phyloP scores from a whole-genome alignment of 2,329 filamentous ascomycete species.

The Beauveria pseudobassiana region DNA sequence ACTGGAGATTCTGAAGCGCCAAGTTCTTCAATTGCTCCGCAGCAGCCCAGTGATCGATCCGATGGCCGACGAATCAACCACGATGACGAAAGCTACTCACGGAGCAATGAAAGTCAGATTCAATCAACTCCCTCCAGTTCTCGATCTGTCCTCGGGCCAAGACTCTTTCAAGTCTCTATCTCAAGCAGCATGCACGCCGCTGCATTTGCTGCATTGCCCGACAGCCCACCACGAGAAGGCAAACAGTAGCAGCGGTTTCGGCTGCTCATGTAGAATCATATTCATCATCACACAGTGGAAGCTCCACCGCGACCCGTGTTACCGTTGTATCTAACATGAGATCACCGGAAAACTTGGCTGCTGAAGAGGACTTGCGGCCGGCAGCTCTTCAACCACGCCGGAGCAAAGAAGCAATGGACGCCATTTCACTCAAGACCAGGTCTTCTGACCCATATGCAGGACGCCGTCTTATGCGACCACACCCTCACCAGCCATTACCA shows the following conservation, averaged over 20 bases:
- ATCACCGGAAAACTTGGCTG: background rate
- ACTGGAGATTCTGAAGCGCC: background rate
- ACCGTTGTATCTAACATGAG: background rate
- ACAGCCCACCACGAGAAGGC: constrained; percentile 9
- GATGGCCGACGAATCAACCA: background rate
- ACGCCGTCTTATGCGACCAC: constrained; percentile 2
- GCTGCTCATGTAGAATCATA: background rate
- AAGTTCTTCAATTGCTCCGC: background rate
- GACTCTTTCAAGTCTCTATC: constrained; percentile 21
- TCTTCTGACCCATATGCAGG: constrained; percentile 7
- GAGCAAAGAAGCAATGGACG: background rate
- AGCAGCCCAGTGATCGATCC: background rate
- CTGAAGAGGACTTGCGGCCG: constrained; percentile 1
- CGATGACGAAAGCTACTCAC: background rate
- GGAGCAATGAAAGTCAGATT: background rate
- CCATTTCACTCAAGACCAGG: background rate
- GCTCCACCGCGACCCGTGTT: constrained; percentile 7
- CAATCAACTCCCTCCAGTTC: constrained; percentile 1
- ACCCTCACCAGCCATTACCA: constrained; percentile 9
- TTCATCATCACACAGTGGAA: background rate
- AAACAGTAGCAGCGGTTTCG: constrained; percentile 11
- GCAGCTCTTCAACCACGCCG: constrained; percentile 9
- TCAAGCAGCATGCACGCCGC: constrained; percentile 19
- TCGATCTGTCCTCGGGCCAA: constrained; percentile 15
- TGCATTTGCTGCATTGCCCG: constrained; percentile 23